Evolutionary conservation across 495 filamentous ascomycete species (phyloP).

Genomic region (Hypoxylon rickii): DNA sequence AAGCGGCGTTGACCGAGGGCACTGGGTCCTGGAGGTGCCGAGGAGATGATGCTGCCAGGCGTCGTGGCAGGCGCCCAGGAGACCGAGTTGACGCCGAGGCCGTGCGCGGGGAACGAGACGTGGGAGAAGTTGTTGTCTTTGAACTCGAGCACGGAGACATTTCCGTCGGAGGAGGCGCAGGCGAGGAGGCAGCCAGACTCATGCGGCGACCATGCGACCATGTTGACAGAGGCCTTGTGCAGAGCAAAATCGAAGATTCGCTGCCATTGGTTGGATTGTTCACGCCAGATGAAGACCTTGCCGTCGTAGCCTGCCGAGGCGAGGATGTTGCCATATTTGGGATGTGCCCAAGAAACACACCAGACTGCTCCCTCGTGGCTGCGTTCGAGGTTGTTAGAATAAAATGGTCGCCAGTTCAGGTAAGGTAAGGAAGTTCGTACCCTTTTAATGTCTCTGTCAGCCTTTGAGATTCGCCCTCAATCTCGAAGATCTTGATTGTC

Average conservation of each 20-base stretch:
- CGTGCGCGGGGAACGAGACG: conserved; percentile 88
- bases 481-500: conserved; percentile 99
- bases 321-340: conserved; percentile 97
- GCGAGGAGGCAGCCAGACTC: conserved; percentile 93
- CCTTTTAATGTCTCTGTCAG: conserved; percentile 93
- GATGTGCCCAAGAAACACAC: conserved; percentile 97
- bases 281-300: conserved; percentile 97
- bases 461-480: conserved; percentile 90
- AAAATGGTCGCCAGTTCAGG: conserved; percentile 12
- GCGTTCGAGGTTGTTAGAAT: conserved; percentile 25
- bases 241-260: conserved; percentile 87
- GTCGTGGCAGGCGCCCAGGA: conserved; percentile 87
- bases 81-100: conserved; percentile 90
- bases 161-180: conserved; percentile 90
- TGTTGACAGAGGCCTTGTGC: conserved; percentile 94
- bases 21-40: conserved; percentile 60
- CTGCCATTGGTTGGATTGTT: conserved; percentile 74
- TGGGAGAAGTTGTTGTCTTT: conserved; percentile 89
- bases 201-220: conserved; percentile 95
- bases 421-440: conserved; percentile 53
- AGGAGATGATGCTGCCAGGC: conserved; percentile 79
- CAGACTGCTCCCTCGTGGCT: conserved; percentile 96
- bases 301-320: conserved; percentile 94
- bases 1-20: conserved; percentile 71
- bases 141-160: conserved; percentile 92